These are phyloP conservation scores for Plasmodium vivax DNA, from an alignment of 169 alveolate species.

Conservation along the genomic window DNA sequence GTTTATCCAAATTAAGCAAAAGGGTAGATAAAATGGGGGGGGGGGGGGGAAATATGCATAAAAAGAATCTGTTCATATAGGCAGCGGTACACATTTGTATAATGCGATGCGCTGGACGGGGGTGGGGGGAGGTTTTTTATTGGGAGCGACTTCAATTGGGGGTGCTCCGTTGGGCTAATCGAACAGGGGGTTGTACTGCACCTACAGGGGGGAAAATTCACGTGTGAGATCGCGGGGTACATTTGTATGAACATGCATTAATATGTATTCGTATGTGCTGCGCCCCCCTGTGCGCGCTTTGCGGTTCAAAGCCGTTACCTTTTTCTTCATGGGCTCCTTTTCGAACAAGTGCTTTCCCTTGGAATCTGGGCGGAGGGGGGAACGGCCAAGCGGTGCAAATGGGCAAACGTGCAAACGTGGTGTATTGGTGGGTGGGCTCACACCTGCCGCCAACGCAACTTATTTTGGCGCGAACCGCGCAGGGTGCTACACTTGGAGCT, in stretches of 20 bases:
- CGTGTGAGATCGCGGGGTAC: not conserved
- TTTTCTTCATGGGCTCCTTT: constrained; percentile 67
- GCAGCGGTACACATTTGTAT: not conserved
- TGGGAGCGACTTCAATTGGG: not conserved
- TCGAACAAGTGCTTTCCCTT: constrained; percentile 72
- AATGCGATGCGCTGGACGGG: not conserved
- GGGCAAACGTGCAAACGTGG: not conserved
- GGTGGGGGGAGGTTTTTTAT: not conserved
- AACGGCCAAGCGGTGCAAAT: not conserved
- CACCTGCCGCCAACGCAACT: not conserved
- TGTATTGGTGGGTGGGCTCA: not conserved
- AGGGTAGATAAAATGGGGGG: not conserved
- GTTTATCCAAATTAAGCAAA: constrained; percentile 13
- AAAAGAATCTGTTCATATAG: not conserved
- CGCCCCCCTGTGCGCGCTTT: not conserved
- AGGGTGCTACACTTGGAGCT: not conserved
- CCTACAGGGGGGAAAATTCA: not conserved
- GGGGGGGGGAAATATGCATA: not conserved
- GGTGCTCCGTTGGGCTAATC: constrained; percentile 2
- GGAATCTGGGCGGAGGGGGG: constrained; percentile 4
- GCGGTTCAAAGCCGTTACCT: constrained; percentile 2
- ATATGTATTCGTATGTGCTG: no score
- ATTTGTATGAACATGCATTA: constrained; percentile 1
- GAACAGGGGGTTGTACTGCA: constrained; percentile 54
- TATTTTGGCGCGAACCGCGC: not conserved